Percentiles rank a stretch among this genome's conserved stretches.
Evolutionary conservation across 2,329 filamentous ascomycete species (phyloP).

Genomic region (Blastomyces parvus): DNA sequence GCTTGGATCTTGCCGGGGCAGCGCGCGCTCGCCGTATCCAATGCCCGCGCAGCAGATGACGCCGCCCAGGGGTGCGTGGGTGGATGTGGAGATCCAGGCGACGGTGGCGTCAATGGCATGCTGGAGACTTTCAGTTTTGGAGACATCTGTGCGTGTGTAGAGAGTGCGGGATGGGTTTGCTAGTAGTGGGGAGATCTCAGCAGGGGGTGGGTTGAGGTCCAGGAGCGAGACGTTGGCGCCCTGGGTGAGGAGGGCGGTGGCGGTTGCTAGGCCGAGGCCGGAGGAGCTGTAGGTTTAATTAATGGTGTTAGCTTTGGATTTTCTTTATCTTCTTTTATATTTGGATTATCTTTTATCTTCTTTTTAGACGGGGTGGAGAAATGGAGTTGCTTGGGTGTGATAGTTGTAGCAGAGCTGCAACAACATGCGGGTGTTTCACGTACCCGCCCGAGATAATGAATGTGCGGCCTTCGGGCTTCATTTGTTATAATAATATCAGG

Average conservation of each 20-base stretch:
- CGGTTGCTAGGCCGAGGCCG: constrained; percentile 20
- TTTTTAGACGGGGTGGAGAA: not conserved
- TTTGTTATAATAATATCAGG: constrained; percentile 8
- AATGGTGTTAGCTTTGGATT: not conserved
- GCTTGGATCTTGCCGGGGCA: constrained; percentile 15
- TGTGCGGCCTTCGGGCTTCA: constrained; percentile 19
- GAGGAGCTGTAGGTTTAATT: constrained; percentile 10
- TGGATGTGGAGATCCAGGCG: constrained; percentile 16
- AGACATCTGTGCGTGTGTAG: constrained; percentile 21
- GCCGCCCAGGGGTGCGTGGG: constrained; percentile 17
- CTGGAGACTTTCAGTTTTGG: constrained; percentile 18
- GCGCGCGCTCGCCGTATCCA: constrained; percentile 17
- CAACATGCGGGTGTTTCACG: not conserved
- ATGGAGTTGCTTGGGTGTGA: not conserved
- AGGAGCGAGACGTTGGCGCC: constrained; percentile 21
- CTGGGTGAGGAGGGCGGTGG: constrained; percentile 15
- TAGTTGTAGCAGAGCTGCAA: not conserved
- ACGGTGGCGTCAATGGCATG: constrained; percentile 16
- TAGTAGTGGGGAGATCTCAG: constrained; percentile 9
- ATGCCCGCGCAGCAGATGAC: constrained; percentile 19
- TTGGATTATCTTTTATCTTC: not conserved
- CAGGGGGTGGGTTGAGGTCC: constrained; percentile 20
- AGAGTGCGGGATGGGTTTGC: constrained; percentile 19
- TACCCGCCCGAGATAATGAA: constrained; percentile 14
- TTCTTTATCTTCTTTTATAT: not conserved